Evolutionary conservation across 1,284 basidiomycete species (phyloP), one percentile per base, ranked within the genome.

Genomic region (Ustilago bromivora): DNA sequence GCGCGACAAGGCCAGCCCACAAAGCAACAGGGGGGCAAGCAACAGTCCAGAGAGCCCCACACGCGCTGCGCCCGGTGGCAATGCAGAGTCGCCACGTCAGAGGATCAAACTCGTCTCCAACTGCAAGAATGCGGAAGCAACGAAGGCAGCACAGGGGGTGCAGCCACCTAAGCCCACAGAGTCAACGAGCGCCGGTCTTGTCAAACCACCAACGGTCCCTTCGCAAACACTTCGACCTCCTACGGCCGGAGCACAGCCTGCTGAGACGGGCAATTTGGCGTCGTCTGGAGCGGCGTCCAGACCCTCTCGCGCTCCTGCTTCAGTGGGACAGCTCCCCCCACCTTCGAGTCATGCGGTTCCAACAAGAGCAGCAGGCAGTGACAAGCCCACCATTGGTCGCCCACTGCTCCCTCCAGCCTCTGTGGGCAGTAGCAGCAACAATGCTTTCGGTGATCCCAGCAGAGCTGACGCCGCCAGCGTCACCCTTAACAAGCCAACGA

Each of bases 301-400:
- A 15, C 47, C 61, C 4, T 19, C 49, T 13, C 51, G 57, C 35
- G 63, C 67, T 4, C 17, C 66, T 15, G 60, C 68, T n/a, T 53
- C 60, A 5, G 38, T 58, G 17, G 61, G 54, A 2, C 56, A 62
- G 32, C 58, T 71, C 17, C 68, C 68, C 11, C 67, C 73, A 32
- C 68, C 73, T 32, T 71, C 73, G 12, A 71, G 61, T 38, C 64
- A 71, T 13, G 62, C 66, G 54, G 53, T 66, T 19, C 66, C 66
- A 5, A 57, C 58, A 43, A 43, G 51, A 52, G 40, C 52, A 52
- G 32, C 19, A 15, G 52, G 41, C 19, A 46, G 38, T 5, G 41
- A 34, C 4, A 59, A 59, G 9, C 52, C 64, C 11, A 68, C 61
- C 3, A n/a, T 47, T 40, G 73, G 68, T 5, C 73, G 66, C 10